Conservation (phyloP, 495 filamentous ascomycete genomes). For the Aspergillus sclerotiicarbonarius region DNA sequence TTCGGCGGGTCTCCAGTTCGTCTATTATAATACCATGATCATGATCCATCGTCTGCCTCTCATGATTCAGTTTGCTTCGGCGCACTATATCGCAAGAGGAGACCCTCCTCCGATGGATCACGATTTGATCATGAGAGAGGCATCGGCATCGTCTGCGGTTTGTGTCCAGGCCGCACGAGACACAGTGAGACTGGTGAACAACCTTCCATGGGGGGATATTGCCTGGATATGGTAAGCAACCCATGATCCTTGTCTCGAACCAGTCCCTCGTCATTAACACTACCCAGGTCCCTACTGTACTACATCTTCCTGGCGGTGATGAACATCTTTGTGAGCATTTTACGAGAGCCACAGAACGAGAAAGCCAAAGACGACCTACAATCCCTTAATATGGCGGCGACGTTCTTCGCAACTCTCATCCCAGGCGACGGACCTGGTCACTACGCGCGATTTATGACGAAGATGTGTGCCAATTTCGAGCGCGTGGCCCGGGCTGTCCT, state of each 20-base stretch:
- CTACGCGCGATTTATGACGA: constrained; percentile 84
- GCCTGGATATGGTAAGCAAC: constrained; percentile 81
- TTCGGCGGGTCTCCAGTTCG: constrained; percentile 82
- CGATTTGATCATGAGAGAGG: constrained; percentile 61
- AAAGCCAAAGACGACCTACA: constrained; percentile 79
- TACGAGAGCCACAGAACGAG: constrained; percentile 81
- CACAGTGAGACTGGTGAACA: constrained; percentile 85
- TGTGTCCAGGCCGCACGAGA: constrained; percentile 87
- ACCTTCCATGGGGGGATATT: constrained; percentile 90
- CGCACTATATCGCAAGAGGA: constrained; percentile 8
- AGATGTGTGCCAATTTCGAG: constrained; percentile 85
- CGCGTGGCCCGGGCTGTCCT: constrained; percentile 83
- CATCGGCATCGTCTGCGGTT: constrained; percentile 77
- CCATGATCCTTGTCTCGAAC: not conserved
- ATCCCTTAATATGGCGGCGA: constrained; percentile 83
- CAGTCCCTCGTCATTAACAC: constrained; percentile 8
- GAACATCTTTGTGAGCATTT: constrained; percentile 88
- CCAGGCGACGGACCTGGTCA: constrained; percentile 63
- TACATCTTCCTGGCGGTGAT: constrained; percentile 91
- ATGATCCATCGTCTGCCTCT: constrained; percentile 96
- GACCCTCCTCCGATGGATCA: constrained; percentile 7
- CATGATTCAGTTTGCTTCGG: constrained; percentile 65
- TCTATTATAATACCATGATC: constrained; percentile 93
- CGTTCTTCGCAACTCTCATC: constrained; percentile 75
- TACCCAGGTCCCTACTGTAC: constrained; percentile 80